Evolutionary conservation across 1,284 basidiomycete species (phyloP).

Genomic region (Coniferiporia weirii): DNA sequence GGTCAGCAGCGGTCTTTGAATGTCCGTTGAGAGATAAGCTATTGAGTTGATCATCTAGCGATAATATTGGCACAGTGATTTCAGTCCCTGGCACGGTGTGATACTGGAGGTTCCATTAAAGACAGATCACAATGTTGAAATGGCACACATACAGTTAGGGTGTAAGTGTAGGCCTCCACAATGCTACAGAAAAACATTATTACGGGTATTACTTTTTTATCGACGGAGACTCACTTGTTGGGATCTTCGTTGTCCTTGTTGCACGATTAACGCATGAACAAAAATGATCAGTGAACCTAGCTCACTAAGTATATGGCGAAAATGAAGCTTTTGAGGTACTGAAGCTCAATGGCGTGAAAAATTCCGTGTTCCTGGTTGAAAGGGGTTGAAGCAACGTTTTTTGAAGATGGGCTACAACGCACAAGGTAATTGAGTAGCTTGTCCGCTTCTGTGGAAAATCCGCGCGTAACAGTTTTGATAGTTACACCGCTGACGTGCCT

Average conservation of each 20-base stretch:
- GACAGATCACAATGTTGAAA: background rate
- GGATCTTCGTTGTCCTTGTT: conserved; percentile 69
- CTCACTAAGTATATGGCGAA: conserved; percentile 77
- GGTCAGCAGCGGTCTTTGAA: conserved; percentile 11
- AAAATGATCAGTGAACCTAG: conserved; percentile 9
- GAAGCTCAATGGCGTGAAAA: conserved; percentile 72
- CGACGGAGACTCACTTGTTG: conserved; percentile 52
- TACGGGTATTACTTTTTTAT: background rate
- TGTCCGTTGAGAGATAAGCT: conserved; percentile 12
- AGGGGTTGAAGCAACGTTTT: background rate
- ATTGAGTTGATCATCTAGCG: conserved; percentile 19
- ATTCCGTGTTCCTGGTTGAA: conserved; percentile 65
- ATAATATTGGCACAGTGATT: conserved; percentile 22
- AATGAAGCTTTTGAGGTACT: conserved; percentile 73
- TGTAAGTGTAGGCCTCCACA: conserved; percentile 78
- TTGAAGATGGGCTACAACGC: conserved; percentile 23
- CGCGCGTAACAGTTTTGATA: conserved; percentile 63
- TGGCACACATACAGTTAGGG: conserved; percentile 55
- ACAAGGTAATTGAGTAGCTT: conserved; percentile 74
- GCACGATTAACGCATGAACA: background rate
- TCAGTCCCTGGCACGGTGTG: conserved; percentile 20
- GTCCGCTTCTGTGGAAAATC: conserved; percentile 75
- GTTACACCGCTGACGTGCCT: conserved; percentile 26
- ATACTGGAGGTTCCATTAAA: conserved; percentile 18
- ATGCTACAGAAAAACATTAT: conserved; percentile 43